phyloP scores from a whole-genome alignment of 2,329 filamentous ascomycete genomes.

The Fusarium decemcellulare region DNA sequence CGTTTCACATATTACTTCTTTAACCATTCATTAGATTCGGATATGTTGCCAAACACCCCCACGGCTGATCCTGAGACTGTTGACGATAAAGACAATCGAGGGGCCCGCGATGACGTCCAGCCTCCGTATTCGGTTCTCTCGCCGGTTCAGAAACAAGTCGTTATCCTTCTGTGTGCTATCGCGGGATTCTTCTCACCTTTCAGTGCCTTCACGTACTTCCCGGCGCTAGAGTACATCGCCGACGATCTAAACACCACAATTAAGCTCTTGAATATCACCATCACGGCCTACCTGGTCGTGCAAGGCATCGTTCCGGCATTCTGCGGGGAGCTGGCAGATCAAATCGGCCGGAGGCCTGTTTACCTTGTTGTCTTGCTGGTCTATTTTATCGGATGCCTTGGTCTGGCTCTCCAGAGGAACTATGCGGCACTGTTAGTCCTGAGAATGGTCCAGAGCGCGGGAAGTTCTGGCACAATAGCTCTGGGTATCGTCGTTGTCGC shows the following conservation, averaged over 20 bases:
- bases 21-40: no score
- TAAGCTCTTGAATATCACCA: neutral
- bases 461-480: slow-evolving; percentile 55
- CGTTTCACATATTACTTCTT: no score
- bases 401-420: slow-evolving; percentile 58
- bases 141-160: neutral
- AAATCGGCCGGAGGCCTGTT: slow-evolving; percentile 59
- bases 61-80: no score
- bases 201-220: neutral
- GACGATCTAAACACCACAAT: neutral
- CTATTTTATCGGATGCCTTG: slow-evolving; percentile 62
- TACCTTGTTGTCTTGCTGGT: slow-evolving; percentile 61
- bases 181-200: slow-evolving; percentile 2
- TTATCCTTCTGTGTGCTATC: neutral
- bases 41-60: no score
- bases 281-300: neutral
- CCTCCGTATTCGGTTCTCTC: no score
- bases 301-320: neutral
- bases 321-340: slow-evolving; percentile 47
- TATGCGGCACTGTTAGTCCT: slow-evolving; percentile 61
- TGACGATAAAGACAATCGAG: no score
- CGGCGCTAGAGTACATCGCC: neutral
- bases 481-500: slow-evolving; percentile 49
- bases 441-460: slow-evolving; percentile 61
- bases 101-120: no score